Conservation (phyloP, 2,329 filamentous ascomycete species). For the Monosporascus sp. region DNA sequence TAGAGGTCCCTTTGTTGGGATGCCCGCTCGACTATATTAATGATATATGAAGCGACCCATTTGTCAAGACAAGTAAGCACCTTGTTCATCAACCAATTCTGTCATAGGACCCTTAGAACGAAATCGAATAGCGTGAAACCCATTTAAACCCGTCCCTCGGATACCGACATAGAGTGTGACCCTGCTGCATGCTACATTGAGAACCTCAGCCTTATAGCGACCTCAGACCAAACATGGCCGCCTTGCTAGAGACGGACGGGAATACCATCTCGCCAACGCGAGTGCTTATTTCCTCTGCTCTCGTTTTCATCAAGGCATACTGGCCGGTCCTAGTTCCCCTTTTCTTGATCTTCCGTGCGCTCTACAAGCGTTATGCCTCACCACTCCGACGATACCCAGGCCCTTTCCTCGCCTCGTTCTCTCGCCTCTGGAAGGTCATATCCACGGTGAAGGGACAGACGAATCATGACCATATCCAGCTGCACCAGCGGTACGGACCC, state of each 20-base stretch:
- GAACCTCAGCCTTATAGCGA: slow-evolving; percentile 3
- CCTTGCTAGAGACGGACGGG: slow-evolving; percentile 10
- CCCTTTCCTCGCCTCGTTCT: slow-evolving; percentile 23
- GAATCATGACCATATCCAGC: slow-evolving; percentile 36
- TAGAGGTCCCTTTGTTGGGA: neutral
- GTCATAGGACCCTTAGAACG: neutral
- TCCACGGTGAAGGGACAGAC: slow-evolving; percentile 34
- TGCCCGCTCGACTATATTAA: neutral
- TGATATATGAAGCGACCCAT: neutral
- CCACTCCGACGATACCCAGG: slow-evolving; percentile 24
- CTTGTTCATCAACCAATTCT: neutral
- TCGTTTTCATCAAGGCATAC: slow-evolving; percentile 27
- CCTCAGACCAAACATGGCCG: slow-evolving; percentile 6
- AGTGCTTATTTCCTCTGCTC: slow-evolving; percentile 23
- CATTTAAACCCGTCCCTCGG: neutral
- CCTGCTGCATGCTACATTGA: neutral
- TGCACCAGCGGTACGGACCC: slow-evolving; percentile 41
- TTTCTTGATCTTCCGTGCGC: slow-evolving; percentile 23
- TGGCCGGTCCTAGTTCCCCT: slow-evolving; percentile 24
- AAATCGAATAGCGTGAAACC: neutral
- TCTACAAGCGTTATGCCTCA: slow-evolving; percentile 29
- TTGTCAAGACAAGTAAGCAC: neutral
- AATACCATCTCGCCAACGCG: slow-evolving; percentile 21
- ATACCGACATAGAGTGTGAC: neutral
- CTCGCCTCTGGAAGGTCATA: slow-evolving; percentile 36